These are phyloP conservation scores for Arctostaphylos glauca DNA, from an alignment of 148 eudicot genomes.

Conservation along the genomic window DNA sequence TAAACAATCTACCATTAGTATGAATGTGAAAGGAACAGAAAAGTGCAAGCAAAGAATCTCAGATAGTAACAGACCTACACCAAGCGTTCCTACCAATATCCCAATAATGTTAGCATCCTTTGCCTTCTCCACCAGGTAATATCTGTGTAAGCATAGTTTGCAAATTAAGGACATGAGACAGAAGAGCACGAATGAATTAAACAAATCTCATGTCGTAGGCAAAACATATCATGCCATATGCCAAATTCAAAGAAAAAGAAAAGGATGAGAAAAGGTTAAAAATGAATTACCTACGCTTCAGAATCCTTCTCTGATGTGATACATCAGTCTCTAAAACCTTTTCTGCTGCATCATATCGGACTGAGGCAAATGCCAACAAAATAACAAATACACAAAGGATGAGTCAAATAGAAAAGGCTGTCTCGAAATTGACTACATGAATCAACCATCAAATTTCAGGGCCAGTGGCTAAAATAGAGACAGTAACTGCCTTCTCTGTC, in stretches of 20 bases:
- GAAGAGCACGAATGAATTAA: neutral
- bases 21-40: neutral
- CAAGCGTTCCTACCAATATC: slow-evolving; percentile 94
- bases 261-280: neutral
- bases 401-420: neutral
- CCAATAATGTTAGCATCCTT: slow-evolving; percentile 96
- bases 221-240: neutral
- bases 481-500: neutral
- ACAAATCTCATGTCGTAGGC: neutral
- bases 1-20: neutral
- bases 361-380: slow-evolving; percentile 48
- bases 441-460: neutral
- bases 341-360: slow-evolving; percentile 77
- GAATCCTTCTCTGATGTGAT: slow-evolving; percentile 67
- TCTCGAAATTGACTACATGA: neutral
- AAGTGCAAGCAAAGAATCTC: slow-evolving; percentile 7
- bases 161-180: neutral
- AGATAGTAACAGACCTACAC: slow-evolving; percentile 61
- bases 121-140: slow-evolving; percentile 94
- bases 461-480: neutral
- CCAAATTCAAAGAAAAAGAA: neutral
- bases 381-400: slow-evolving; percentile 4
- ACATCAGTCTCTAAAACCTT: slow-evolving; percentile 56
- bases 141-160: slow-evolving; percentile 45
- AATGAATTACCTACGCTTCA: slow-evolving; percentile 75